Evolutionary conservation across 2,329 filamentous ascomycete genomes (phyloP).

Genomic region (Emergomyces pasteurianus): DNA sequence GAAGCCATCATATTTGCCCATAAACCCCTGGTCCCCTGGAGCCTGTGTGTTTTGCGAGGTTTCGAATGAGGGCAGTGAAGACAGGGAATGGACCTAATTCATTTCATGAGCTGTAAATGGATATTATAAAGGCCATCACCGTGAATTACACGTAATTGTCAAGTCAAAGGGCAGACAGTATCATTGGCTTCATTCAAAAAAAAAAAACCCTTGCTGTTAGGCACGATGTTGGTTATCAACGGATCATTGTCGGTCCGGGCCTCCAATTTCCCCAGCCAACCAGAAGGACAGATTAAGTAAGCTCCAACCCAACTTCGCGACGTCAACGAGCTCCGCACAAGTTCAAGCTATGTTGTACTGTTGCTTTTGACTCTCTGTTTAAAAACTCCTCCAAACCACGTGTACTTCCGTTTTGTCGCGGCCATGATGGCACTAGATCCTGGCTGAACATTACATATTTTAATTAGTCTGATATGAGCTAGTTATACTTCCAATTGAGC

Average conservation of each 20-base stretch:
- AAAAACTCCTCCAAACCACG: not conserved
- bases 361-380: not conserved
- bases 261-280: not conserved
- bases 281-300: not conserved
- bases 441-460: not conserved
- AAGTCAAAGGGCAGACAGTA: not conserved
- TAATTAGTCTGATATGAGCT: not conserved
- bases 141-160: not conserved
- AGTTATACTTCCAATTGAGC: not conserved
- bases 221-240: no score
- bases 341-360: not conserved
- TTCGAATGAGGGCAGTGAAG: not conserved
- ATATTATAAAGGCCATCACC: not conserved
- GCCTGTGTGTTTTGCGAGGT: not conserved
- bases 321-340: not conserved
- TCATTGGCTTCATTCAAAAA: not conserved
- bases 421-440: not conserved
- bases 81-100: not conserved
- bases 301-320: not conserved
- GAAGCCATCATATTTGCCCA: not conserved
- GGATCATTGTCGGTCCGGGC: conserved; percentile 1
- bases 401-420: not conserved
- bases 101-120: not conserved
- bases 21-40: no score
- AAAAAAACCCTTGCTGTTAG: no score